phyloP scores from a whole-genome alignment of 768 basidiomycete species.

The Auriscalpium vulgare region DNA sequence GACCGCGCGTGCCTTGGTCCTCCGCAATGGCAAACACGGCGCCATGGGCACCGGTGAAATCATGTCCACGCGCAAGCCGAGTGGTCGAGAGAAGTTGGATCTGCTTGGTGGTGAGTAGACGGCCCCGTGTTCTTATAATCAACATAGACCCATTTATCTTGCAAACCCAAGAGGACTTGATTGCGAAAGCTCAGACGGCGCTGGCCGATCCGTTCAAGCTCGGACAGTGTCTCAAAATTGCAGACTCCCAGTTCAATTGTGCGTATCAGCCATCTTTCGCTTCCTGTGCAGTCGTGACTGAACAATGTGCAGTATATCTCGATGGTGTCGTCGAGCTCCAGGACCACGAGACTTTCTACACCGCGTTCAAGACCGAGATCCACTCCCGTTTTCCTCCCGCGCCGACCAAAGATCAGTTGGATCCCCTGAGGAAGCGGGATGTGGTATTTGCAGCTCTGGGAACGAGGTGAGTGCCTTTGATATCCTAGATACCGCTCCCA shows the following conservation, averaged over 20 bases:
- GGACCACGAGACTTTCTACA: slow-evolving; percentile 55
- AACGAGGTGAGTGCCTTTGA: slow-evolving; percentile 12
- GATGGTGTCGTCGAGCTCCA: slow-evolving; percentile 63
- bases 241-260: slow-evolving; percentile 70
- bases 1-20: slow-evolving; percentile 63
- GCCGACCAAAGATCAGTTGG: background rate
- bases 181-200: slow-evolving; percentile 48
- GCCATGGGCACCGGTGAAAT: slow-evolving; percentile 65
- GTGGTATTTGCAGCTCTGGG: slow-evolving; percentile 13
- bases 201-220: slow-evolving; percentile 58
- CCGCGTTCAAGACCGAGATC: slow-evolving; percentile 50
- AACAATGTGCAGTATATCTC: slow-evolving; percentile 39
- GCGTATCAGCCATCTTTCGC: slow-evolving; percentile 15
- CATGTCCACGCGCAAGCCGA: slow-evolving; percentile 47
- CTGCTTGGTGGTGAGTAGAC: slow-evolving; percentile 56
- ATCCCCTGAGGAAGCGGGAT: slow-evolving; percentile 2
- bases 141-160: background rate
- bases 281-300: too few relatives aligned
- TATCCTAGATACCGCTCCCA: too few relatives aligned
- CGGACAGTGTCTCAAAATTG: slow-evolving; percentile 55
- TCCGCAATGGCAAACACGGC: slow-evolving; percentile 72
- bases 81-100: slow-evolving; percentile 75
- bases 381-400: slow-evolving; percentile 36
- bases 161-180: slow-evolving; percentile 51
- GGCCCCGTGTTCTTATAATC: background rate